phyloP scores from a whole-genome alignment of 805 yeast genomes.

The Schwanniomyces pseudopolymorphus region DNA sequence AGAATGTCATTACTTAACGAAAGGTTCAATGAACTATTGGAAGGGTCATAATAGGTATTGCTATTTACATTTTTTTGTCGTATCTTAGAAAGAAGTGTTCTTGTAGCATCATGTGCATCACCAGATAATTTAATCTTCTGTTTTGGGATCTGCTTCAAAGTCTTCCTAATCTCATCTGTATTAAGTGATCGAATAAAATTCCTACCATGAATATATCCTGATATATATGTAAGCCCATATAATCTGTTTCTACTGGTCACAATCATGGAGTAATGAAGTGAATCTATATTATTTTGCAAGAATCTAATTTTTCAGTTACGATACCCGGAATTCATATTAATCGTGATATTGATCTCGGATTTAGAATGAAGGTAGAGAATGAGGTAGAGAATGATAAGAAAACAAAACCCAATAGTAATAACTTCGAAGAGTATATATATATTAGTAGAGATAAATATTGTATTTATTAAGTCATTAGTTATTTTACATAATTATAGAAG shows the following conservation, averaged over 20 bases:
- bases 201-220: neutral
- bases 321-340: neutral
- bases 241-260: neutral
- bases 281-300: neutral
- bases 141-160: neutral
- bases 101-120: constrained; percentile 3
- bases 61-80: constrained; percentile 3
- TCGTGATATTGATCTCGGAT: neutral
- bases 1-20: constrained; percentile 16
- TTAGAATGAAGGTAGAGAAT: neutral
- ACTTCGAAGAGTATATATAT: neutral
- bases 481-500: neutral
- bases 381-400: no score
- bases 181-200: neutral
- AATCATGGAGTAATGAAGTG: neutral
- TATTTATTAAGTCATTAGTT: neutral
- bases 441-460: neutral
- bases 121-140: neutral
- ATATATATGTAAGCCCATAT: neutral
- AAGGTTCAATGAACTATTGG: constrained; percentile 21
- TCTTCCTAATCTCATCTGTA: neutral
- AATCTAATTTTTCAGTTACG: neutral
- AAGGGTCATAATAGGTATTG: constrained; percentile 17
- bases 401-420: no score
- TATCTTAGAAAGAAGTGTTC: constrained; percentile 1